A percentile compares a stretch with the other conserved stretches of the same genome.
phyloP scores from a whole-genome alignment of 2,329 filamentous ascomycete genomes.

The Tolypocladium sp. region DNA sequence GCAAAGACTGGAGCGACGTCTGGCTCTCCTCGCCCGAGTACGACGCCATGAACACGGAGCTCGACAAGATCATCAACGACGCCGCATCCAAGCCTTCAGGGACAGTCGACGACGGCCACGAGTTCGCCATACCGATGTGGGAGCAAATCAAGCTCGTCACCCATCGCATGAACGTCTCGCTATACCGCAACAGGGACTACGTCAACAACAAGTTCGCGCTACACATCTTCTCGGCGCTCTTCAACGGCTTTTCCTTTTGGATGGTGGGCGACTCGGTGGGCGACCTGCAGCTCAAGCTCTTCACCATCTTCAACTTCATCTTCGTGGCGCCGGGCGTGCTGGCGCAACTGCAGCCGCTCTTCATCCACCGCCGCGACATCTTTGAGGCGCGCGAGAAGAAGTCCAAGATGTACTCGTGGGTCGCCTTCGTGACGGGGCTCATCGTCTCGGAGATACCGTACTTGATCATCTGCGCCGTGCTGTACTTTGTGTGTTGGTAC shows the following conservation, averaged over 20 bases:
- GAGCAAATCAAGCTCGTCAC: constrained; percentile 57
- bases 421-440: constrained; percentile 46
- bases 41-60: constrained; percentile 46
- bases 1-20: constrained; percentile 57
- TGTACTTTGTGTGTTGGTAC: constrained; percentile 49
- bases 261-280: constrained; percentile 41
- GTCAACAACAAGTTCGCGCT: constrained; percentile 53
- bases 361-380: constrained; percentile 46
- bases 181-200: constrained; percentile 61
- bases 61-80: constrained; percentile 50
- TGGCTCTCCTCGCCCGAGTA: constrained; percentile 59
- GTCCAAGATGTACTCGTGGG: constrained; percentile 52
- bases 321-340: constrained; percentile 51
- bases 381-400: constrained; percentile 52
- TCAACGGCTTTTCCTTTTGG: constrained; percentile 56
- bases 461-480: constrained; percentile 30
- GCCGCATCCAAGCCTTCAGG: constrained; percentile 36
- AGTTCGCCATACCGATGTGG: constrained; percentile 62
- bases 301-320: constrained; percentile 55
- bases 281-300: constrained; percentile 45
- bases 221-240: constrained; percentile 44
- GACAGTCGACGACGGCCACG: constrained; percentile 43
- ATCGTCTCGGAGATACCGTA: constrained; percentile 39
- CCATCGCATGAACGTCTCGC: constrained; percentile 49
- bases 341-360: constrained; percentile 49